Evolutionary conservation across 208 protist genomes (phyloP).

Genomic region (Leishmania mexicana): DNA sequence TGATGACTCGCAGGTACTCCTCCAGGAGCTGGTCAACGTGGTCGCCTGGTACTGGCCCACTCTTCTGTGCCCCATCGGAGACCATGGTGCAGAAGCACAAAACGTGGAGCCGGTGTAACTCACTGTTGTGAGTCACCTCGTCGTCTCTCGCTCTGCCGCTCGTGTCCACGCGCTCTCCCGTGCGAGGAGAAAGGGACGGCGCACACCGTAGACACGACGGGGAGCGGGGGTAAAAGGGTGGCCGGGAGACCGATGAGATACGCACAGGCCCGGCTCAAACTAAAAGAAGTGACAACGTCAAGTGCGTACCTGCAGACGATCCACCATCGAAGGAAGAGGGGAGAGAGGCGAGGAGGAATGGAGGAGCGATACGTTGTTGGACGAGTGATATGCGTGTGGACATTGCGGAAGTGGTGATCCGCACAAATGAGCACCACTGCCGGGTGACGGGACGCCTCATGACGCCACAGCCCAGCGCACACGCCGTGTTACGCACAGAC

Average conservation of each 20-base stretch:
- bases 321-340: neutral
- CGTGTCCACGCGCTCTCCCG: too few relatives aligned
- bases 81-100: constrained; percentile 11
- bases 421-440: neutral
- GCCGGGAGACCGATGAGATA: neutral
- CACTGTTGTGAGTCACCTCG: neutral
- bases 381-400: neutral
- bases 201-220: neutral
- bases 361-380: neutral
- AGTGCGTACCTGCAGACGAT: neutral
- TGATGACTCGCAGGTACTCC: constrained; percentile 89
- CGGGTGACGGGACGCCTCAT: neutral
- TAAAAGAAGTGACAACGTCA: neutral
- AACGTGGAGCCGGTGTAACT: neutral
- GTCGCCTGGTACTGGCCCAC: neutral
- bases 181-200: neutral
- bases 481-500: neutral
- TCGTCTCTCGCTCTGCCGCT: neutral
- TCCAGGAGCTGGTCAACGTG: constrained; percentile 78
- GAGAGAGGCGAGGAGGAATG: neutral
- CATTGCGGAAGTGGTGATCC: neutral
- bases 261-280: neutral
- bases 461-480: neutral
- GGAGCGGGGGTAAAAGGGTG: neutral
- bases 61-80: constrained; percentile 11